Conservation (phyloP, 192 early-diverging fungal species). For the Cetraspora pellucida region DNA sequence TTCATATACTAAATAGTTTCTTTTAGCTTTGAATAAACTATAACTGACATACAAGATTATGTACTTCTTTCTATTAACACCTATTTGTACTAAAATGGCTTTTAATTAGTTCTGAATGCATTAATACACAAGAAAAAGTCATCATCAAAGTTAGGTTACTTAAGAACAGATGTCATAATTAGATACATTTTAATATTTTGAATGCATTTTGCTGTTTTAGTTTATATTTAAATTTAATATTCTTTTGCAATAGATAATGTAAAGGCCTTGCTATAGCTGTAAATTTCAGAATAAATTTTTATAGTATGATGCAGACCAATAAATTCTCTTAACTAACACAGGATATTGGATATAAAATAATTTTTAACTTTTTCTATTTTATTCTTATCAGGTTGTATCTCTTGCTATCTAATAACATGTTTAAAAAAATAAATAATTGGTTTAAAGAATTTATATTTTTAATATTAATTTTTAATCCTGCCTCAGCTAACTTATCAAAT, state of each 20-base stretch:
- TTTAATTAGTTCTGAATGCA: background rate
- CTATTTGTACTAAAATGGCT: background rate
- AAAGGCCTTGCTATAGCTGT: background rate
- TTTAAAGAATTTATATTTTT: conserved; percentile 18
- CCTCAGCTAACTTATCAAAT: background rate
- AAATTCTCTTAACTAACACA: background rate
- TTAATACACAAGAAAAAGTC: background rate
- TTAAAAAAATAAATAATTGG: conserved; percentile 1
- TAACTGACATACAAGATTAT: background rate
- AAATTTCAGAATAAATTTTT: background rate
- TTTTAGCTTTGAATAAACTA: background rate
- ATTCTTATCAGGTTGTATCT: background rate
- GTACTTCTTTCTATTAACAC: background rate
- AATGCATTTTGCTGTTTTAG: background rate
- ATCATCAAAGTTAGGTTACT: background rate
- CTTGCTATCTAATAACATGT: conserved; percentile 16
- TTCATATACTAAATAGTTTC: conserved; percentile 2
- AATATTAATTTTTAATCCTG: conserved; percentile 1
- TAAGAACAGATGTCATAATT: background rate
- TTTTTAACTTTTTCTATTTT: conserved; percentile 29
- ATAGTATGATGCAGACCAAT: background rate
- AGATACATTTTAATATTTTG: background rate
- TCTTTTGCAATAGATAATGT: background rate
- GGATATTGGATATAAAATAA: background rate
- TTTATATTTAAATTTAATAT: background rate